phyloP scores from a whole-genome alignment of 768 basidiomycete genomes.

The Coprinopsis strossmayeri region DNA sequence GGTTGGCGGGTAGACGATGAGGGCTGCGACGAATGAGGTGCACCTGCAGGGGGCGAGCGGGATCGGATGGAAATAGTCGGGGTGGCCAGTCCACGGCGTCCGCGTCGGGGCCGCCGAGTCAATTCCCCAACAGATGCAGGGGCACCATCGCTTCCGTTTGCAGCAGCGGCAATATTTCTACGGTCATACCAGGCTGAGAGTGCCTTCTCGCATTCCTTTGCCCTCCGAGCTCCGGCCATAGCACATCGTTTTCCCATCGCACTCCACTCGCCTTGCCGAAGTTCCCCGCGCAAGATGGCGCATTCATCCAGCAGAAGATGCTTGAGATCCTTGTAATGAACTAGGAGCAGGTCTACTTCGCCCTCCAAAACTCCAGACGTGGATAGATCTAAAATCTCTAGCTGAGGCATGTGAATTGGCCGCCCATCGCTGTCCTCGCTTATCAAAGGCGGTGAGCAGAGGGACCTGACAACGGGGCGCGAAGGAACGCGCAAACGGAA shows the following conservation, averaged over 20 bases:
- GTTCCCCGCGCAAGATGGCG: constrained; percentile 44
- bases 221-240: constrained; percentile 50
- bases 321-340: constrained; percentile 42
- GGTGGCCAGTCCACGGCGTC: constrained; percentile 58
- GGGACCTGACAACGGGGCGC: constrained; percentile 44
- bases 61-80: constrained; percentile 58
- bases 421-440: constrained; percentile 7
- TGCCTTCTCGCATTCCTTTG: constrained; percentile 61
- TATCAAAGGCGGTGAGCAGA: constrained; percentile 19
- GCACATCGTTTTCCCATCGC: constrained; percentile 58
- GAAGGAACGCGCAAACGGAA: constrained; percentile 70
- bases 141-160: constrained; percentile 8
- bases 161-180: constrained; percentile 11
- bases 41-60: constrained; percentile 12
- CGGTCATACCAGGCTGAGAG: constrained; percentile 46
- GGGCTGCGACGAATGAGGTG: constrained; percentile 10
- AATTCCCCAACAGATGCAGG: constrained; percentile 9
- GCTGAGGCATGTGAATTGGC: constrained; percentile 32
- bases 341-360: constrained; percentile 50
- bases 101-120: constrained; percentile 26
- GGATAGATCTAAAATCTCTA: constrained; percentile 70
- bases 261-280: constrained; percentile 51
- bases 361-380: constrained; percentile 51
- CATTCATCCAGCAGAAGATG: constrained; percentile 73
- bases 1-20: constrained; percentile 6